Evolutionary conservation across 345 rosid genomes (phyloP).

Genomic region (Rhodamnia rubescens): DNA sequence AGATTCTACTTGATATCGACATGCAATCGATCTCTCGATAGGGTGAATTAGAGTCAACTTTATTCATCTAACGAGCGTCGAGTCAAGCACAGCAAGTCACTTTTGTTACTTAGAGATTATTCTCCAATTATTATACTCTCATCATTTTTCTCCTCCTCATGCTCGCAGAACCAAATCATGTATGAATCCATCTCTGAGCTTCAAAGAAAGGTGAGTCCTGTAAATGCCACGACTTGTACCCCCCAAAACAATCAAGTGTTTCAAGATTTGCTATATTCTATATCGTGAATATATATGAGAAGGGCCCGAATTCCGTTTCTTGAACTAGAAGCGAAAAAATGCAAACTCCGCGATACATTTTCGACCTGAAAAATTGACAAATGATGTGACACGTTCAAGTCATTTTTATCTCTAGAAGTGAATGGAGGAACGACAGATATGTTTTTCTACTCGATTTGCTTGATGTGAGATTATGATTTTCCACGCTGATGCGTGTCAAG

Average conservation of each 20-base stretch:
- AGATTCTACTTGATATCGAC: not conserved
- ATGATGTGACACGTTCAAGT: not conserved
- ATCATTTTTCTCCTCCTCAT: not conserved
- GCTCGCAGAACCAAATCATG: constrained; percentile 69
- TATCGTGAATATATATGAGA: not conserved
- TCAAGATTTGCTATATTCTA: not conserved
- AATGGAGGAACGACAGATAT: not conserved
- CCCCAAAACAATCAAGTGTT: not conserved
- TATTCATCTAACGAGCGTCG: not conserved
- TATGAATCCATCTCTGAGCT: constrained; percentile 67
- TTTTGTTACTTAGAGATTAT: not conserved
- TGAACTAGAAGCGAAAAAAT: not conserved
- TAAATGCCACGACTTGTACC: not conserved
- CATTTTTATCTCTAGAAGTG: not conserved
- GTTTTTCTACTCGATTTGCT: not conserved
- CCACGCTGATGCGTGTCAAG: not conserved
- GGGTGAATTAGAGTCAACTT: not conserved
- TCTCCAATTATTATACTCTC: not conserved
- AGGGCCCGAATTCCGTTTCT: not conserved
- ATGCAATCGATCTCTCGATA: not conserved
- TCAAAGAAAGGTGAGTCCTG: constrained; percentile 56
- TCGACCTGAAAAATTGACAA: not conserved
- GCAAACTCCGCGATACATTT: not conserved
- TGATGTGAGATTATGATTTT: not conserved
- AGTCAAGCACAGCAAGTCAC: not conserved